Evolutionary conservation across 441 rosid species (phyloP).

Genomic region (Erodium moschatum): DNA sequence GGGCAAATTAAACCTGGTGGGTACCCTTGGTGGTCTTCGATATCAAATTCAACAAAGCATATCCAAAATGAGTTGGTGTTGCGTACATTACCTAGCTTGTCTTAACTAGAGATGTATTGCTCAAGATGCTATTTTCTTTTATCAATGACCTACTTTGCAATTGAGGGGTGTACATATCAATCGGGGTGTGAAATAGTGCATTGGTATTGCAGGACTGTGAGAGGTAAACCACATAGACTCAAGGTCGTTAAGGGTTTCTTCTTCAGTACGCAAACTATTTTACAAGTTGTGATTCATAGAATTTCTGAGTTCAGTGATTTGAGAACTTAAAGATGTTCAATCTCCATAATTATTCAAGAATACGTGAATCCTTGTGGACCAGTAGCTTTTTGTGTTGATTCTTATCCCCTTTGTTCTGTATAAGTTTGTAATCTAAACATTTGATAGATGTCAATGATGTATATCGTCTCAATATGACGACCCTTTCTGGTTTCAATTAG

Average conservation of each 20-base stretch:
- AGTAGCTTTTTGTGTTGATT: neutral
- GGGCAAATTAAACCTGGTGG: too few relatives aligned
- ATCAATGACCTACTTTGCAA: neutral
- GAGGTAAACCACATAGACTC: neutral
- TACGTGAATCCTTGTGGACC: neutral
- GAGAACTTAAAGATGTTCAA: neutral
- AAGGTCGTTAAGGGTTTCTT: neutral
- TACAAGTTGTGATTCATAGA: neutral
- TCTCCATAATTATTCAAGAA: neutral
- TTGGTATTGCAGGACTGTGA: neutral
- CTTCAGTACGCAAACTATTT: slow-evolving; percentile 4
- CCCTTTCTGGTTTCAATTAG: neutral
- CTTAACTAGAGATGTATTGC: neutral
- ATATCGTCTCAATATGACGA: neutral
- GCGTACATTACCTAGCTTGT: neutral
- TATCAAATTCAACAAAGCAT: neutral
- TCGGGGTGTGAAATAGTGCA: neutral
- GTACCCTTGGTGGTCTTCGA: neutral
- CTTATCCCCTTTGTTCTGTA: neutral
- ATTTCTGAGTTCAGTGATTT: neutral
- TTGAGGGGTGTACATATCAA: neutral
- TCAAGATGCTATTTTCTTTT: neutral
- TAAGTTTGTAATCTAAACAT: neutral
- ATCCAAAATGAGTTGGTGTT: neutral
- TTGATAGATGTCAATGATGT: neutral